Evolutionary conservation across 768 basidiomycete genomes (phyloP).

Genomic region (Pisolithus microcarpus): DNA sequence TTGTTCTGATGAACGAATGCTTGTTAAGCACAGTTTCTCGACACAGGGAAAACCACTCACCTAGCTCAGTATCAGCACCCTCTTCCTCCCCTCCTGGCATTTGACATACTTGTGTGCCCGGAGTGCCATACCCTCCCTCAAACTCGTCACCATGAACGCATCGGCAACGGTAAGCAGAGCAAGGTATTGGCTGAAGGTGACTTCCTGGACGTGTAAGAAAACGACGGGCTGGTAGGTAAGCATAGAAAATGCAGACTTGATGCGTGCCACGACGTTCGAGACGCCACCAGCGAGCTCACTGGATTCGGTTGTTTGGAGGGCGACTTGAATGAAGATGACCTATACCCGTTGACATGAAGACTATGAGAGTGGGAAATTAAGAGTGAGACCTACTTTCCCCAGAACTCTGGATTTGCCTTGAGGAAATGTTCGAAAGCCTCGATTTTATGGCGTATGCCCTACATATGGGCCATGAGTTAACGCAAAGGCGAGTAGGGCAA

Average conservation of each 20-base stretch:
- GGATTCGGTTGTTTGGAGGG: conserved; percentile 71
- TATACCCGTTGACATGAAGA: conserved; percentile 14
- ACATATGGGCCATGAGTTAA: neutral
- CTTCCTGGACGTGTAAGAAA: conserved; percentile 76
- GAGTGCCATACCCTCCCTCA: conserved; percentile 85
- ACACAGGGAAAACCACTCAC: conserved; percentile 28
- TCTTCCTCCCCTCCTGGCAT: conserved; percentile 63
- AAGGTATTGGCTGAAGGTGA: conserved; percentile 82
- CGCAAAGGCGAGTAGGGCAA: neutral
- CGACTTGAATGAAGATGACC: conserved; percentile 82
- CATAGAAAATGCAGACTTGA: conserved; percentile 78
- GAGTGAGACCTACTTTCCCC: conserved; percentile 48
- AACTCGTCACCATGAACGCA: conserved; percentile 74
- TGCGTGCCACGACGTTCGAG: conserved; percentile 62
- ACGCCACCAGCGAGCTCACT: conserved; percentile 71
- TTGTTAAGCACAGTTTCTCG: neutral
- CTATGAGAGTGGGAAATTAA: neutral
- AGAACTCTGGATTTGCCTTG: conserved; percentile 71
- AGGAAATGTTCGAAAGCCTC: conserved; percentile 79
- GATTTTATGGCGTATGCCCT: conserved; percentile 78
- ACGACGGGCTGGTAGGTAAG: conserved; percentile 85
- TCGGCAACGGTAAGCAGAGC: conserved; percentile 77
- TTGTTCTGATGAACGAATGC: conserved; percentile 75
- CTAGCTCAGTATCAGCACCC: conserved; percentile 76
- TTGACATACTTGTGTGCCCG: conserved; percentile 77